These are phyloP conservation scores for Blumeria graminis DNA, from an alignment of 2,329 filamentous ascomycete genomes.

Conservation along the genomic window DNA sequence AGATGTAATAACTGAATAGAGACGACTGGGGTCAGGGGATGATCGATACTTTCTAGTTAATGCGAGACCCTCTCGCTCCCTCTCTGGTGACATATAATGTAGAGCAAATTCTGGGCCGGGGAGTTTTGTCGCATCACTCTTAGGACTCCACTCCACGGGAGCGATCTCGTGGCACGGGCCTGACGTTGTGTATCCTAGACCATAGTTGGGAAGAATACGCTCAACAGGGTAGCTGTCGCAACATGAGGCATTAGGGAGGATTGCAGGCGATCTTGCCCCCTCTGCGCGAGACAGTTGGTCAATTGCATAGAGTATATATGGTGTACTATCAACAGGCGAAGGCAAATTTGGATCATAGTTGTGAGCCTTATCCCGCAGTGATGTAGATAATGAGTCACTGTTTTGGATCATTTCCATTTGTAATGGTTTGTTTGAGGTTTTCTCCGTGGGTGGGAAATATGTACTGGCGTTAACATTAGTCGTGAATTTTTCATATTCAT, in stretches of 20 bases:
- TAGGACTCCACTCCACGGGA: not conserved
- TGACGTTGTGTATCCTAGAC: constrained; percentile 14
- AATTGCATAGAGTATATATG: constrained; percentile 74
- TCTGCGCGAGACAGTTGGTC: constrained; percentile 62
- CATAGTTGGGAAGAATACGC: constrained; percentile 23
- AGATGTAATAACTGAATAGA: constrained; percentile 12
- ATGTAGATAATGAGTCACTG: constrained; percentile 8
- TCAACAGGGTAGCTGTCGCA: constrained; percentile 24
- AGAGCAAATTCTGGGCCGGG: not conserved
- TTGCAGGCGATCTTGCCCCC: constrained; percentile 30
- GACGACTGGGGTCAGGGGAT: constrained; percentile 8
- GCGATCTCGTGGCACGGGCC: too few relatives aligned
- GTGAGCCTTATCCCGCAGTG: constrained; percentile 5
- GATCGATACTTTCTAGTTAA: constrained; percentile 17
- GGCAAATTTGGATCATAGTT: constrained; percentile 18
- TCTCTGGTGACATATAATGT: constrained; percentile 14
- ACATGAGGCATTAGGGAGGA: constrained; percentile 21
- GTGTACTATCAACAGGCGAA: constrained; percentile 65
- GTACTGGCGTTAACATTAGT: constrained; percentile 9
- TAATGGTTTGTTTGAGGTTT: constrained; percentile 7
- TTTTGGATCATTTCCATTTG: constrained; percentile 3
- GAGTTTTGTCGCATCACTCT: not conserved
- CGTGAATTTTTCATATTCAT: constrained; percentile 4
- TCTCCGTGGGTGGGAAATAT: constrained; percentile 10
- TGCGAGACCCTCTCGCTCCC: constrained; percentile 17